Evolutionary conservation across 2,329 filamentous ascomycete genomes (phyloP).

Genomic region (Aspergillus terreus): DNA sequence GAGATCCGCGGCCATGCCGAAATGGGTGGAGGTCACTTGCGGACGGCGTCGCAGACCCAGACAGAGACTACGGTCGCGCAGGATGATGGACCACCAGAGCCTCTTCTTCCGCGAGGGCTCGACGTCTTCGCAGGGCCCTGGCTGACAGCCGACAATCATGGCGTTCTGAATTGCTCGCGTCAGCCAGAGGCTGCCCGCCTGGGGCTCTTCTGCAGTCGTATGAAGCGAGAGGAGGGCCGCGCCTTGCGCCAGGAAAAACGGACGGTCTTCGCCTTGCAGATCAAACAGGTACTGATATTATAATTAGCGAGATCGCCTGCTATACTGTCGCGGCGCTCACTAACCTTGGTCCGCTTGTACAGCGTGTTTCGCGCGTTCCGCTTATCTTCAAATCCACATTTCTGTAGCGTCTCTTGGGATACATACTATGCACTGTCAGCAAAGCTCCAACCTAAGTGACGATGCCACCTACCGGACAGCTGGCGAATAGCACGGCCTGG

Average conservation of each 20-base stretch:
- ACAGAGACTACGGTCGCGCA: slow-evolving; percentile 50
- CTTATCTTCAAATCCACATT: slow-evolving; percentile 40
- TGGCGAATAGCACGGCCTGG: slow-evolving; percentile 29
- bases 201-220: slow-evolving; percentile 32
- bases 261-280: slow-evolving; percentile 22
- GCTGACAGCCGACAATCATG: slow-evolving; percentile 44
- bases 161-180: slow-evolving; percentile 50
- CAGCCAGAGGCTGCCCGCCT: slow-evolving; percentile 42
- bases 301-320: not conserved
- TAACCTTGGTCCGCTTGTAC: slow-evolving; percentile 44
- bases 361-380: slow-evolving; percentile 44
- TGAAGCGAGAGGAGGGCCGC: slow-evolving; percentile 34
- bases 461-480: slow-evolving; percentile 30
- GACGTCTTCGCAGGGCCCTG: slow-evolving; percentile 34
- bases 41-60: slow-evolving; percentile 50
- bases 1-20: slow-evolving; percentile 40
- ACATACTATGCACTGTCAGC: slow-evolving; percentile 33
- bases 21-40: slow-evolving; percentile 48
- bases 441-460: not conserved
- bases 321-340: not conserved
- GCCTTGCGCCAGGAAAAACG: slow-evolving; percentile 27
- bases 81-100: slow-evolving; percentile 55
- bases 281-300: slow-evolving; percentile 26
- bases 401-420: slow-evolving; percentile 42
- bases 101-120: slow-evolving; percentile 43